Base-by-base conservation (phyloP, 108 stramenopile genomes). In the Skeletonema marinoi region DNA sequence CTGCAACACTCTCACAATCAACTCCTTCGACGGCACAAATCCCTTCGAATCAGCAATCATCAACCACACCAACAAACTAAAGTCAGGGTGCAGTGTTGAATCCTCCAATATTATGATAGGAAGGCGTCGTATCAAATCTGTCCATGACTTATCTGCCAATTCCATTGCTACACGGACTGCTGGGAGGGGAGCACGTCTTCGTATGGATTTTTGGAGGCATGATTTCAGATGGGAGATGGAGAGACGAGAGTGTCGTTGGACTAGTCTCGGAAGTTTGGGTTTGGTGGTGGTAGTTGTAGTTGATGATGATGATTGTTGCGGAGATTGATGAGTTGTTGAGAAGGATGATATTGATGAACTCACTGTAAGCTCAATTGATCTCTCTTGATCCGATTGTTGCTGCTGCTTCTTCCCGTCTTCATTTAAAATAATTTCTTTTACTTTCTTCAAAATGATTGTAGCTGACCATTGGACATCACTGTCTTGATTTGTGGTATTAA, bases 81-180 rank as follows among this genome's bases (percentile, higher is more conserved):
- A 83, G 36, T 92, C 88, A 3, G 92, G 91, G 74, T 98, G 97
- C 62, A 97, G 72, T 13, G 91, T 86, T 7, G 93, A 89, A 85
- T 98, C 97, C 82, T 98, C 97, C 60, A 96, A 63, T 19, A 89
- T 70, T 42, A 98, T 97, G 13, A 98, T 86, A 9, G 95, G 94
- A 32, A 98, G 68, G n/a, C 97, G 77, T 41, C 96, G 86, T 14
- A 95, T 71, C 59, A 96, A 70, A 54, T 93, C 90, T 3, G 80
- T 84, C 65, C 80, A 69, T 8, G 85, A 68, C 42, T 86, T 91
- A 78, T 92, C 91, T 3, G 75, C 78, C 44, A 96, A 70, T 77
- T 93, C 93, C 88, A 93, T 91, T 36, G 93, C 93, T 16, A 96
- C 86, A 12, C 90, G 72, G n/a, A 92, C 89, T 13, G 93, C 79